Evolutionary conservation across 352 stramenopile species (phyloP), one percentile per base, ranked within the genome.

Genomic region (Phytopythium kandeliae): DNA sequence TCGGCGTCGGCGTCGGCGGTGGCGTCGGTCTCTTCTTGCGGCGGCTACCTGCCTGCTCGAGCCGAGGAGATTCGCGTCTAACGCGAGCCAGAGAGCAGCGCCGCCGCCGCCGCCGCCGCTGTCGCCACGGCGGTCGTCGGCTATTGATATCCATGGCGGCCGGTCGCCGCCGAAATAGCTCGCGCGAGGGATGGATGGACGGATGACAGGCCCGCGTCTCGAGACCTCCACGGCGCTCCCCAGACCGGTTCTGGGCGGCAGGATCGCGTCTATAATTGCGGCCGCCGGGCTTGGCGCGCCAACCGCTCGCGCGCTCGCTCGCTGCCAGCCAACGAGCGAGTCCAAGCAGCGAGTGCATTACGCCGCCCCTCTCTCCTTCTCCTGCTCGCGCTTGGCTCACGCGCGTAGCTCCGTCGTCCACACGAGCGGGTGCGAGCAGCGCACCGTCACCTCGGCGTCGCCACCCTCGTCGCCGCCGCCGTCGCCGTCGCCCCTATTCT

Each of bases 331-430:
- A 31, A 9, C 28, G 28, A 31, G 28, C 28, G 4, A 12, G 37
- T 43, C 13, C 25, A 26, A 17, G 24, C 22, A 43, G n/a, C n/a
- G 15, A 22, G 35, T 40, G n/a, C 15, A 9, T 31, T 31, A 31
- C 4, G 4, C 9, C 4, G 28, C 4, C 28, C 4, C 28, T 31
- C 28, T 31, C 28, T n/a, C n/a, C n/a, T n/a, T n/a, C n/a, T n/a
- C n/a, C n/a, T n/a, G n/a, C n/a, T n/a, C n/a, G n/a, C n/a, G n/a
- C 28, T 31, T 42, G 7, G 7, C 36, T 43, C 25, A 48, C 41
- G 19, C 16, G 22, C 41, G 41, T n/a, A 96, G 60, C 61, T 92
- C 73, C 0, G 83, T 95, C 12, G 81, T 96, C 88, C 88, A 97
- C 43, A 97, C 72, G n/a, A 97, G 63, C 34, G 86, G 78, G 33